phyloP scores from a whole-genome alignment of 768 basidiomycete species.

The Suillus discolor region DNA sequence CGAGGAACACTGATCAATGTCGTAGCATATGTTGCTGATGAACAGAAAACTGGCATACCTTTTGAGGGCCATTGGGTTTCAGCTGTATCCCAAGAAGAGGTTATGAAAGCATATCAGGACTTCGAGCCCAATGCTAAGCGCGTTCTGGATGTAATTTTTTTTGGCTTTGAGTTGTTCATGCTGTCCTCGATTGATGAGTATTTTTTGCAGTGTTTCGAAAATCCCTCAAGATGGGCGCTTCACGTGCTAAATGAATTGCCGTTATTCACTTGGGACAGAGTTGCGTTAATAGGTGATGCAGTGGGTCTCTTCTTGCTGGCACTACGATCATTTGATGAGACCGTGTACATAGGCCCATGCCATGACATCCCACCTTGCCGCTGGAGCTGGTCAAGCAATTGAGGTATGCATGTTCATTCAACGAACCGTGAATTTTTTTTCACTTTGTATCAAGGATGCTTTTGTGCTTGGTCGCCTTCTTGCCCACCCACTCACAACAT shows the following conservation, averaged over 20 bases:
- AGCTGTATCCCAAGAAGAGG: conserved; percentile 31
- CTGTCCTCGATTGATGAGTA: conserved; percentile 6
- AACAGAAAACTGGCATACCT: conserved; percentile 26
- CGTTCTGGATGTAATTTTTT: conserved; percentile 16
- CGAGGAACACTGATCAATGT: conserved; percentile 36
- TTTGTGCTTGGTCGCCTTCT: conserved; percentile 27
- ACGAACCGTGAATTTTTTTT: not conserved
- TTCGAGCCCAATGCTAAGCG: conserved; percentile 37
- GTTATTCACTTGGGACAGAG: conserved; percentile 37
- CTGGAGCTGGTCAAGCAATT: conserved; percentile 60
- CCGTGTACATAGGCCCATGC: conserved; percentile 36
- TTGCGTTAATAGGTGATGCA: conserved; percentile 25
- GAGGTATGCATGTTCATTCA: conserved; percentile 38
- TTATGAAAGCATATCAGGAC: conserved; percentile 27
- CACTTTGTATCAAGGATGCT: conserved; percentile 17
- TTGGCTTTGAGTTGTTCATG: not conserved
- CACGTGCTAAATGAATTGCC: conserved; percentile 41
- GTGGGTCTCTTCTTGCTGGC: not conserved
- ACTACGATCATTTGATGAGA: not conserved
- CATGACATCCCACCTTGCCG: conserved; percentile 56
- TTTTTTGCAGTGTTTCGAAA: conserved; percentile 32
- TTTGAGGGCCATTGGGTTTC: conserved; percentile 30
- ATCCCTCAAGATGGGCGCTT: conserved; percentile 44
- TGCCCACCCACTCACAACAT: conserved; percentile 19
- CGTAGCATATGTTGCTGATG: conserved; percentile 31